Evolutionary conservation across 2,329 filamentous ascomycete genomes (phyloP), one percentile per base, ranked within the genome.

Genomic region (Colletotrichum magnum): DNA sequence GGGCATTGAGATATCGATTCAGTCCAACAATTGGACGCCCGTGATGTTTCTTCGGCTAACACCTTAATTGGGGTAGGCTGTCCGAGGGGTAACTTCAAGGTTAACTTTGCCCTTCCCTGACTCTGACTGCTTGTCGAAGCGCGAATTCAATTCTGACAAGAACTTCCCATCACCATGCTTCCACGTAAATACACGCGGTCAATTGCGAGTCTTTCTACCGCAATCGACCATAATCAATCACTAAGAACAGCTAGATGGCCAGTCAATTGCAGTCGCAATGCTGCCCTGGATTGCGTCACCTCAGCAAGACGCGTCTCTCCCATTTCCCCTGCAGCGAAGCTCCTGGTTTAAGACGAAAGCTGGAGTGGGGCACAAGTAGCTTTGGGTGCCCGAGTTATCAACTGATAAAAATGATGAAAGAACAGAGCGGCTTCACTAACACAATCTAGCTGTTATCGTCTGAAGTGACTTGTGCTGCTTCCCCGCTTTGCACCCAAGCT

Each of bases 401-500:
- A 2, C 13, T 60, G 62, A 32, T 66, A 60, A 32, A 3, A 1
- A 39, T 3, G 2, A 10, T 21, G 9, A 16, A 21, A 1, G 2
- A 1, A 5, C 6, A 16, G 3, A 6, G 13, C n/a, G 13, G 15
- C 21, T 16, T 3, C n/a, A 48, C 47, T 66, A 69, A 50, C 66
- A 57, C 0, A 7, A 6, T 1, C 9, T 1, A 32, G 6, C 13
- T 13, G 32, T 66, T 69, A 66, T 66, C 62, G 36, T 18, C 15
- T 10, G 21, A 9, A 43, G 28, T n/a, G 50, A 57, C 48, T 21
- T 18, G 18, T 4, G 6, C 16, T 7, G 41, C 58, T 43, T 48
- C 65, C 53, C 65, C 65, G 48, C 53, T 43, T 21, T n/a, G 24
- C 15, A 48, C 36, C 60, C 47, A 54, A 64, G 65, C 65, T 64